Base-by-base conservation (phyloP, 1,284 basidiomycete species). In the Violaceomyces palustris region DNA sequence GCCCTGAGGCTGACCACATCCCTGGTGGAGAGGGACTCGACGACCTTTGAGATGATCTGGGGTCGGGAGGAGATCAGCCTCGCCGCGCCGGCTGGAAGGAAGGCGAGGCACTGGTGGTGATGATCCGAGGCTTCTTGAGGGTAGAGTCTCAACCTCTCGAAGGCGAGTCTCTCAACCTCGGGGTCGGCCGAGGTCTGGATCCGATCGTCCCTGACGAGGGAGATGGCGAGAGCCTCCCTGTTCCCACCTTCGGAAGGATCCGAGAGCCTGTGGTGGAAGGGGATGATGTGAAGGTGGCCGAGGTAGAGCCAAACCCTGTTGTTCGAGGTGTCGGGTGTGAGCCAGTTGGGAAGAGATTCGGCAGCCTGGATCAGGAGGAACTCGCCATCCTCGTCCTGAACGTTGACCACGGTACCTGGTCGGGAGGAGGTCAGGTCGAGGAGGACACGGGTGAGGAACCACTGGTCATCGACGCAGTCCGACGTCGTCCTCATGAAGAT, bases 321-420 rank as follows among this genome's bases (percentile, higher is more conserved):
- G 69, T 85, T 82, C 31, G 89, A 84, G 71, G 92, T 91, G 33
- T 84, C 80, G 1, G 93, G 94, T 10, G 84, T 85, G 33, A 97
- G 83, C 94, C 93, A 98, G 1, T 79, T 76, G 4, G 93, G 92
- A 9, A 99, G 77, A 36, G 78, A 80, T 43, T 97, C 86, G 9
- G 94, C 94, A 3, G 89, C 93, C 76, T 99, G 93, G 55, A 98
- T 97, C 49, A 98, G 80, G 30, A 98, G 75, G 68, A 98, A 96
- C 66, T 98, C 88, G 23, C 94, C 94, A 73, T 99, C 93, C 4
- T 86, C 84, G 75, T 97, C 93, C 50, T 81, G 83, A 1, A 86
- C 80, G 32, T 42, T 41, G 35, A 61, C 41, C 37, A 45, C 54
- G 6, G 45, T 28, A 41, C 24, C 36, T 21, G 44, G 45, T 44